A percentile compares a stretch with the other conserved stretches of the same genome.
Evolutionary conservation across 306 rosid genomes (phyloP).

Genomic region (Vigna reflexopilosa): DNA sequence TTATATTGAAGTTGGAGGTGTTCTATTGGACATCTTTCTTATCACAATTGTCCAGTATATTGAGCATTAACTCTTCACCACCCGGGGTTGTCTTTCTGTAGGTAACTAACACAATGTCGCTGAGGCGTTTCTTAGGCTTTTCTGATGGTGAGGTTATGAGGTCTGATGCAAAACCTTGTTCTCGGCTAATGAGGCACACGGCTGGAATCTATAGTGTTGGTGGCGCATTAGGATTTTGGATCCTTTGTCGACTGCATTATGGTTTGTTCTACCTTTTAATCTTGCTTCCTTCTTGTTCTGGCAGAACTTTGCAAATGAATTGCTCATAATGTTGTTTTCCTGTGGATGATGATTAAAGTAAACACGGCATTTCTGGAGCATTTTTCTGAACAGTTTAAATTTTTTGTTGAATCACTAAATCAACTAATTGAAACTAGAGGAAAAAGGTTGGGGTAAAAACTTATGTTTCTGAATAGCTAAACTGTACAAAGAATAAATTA

Average conservation of each 20-base stretch:
- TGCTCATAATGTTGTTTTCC: background rate
- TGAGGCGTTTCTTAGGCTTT: constrained; percentile 74
- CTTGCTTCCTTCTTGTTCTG: background rate
- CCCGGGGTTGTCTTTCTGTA: constrained; percentile 25
- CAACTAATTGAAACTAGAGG: background rate
- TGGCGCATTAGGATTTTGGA: constrained; percentile 88
- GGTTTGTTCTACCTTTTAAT: constrained; percentile 56
- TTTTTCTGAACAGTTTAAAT: background rate
- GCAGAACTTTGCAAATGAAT: background rate
- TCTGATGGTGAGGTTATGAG: constrained; percentile 93
- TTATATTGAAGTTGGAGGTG: background rate
- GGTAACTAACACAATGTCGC: constrained; percentile 62
- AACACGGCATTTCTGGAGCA: background rate
- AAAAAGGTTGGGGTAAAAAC: background rate
- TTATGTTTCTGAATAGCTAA: background rate
- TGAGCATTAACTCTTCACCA: background rate
- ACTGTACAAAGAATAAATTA: background rate
- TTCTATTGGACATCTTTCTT: background rate
- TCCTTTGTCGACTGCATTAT: constrained; percentile 86
- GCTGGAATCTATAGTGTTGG: constrained; percentile 86
- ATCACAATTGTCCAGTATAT: background rate
- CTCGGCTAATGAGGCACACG: constrained; percentile 86
- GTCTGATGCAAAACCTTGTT: constrained; percentile 84
- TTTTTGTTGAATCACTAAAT: background rate
- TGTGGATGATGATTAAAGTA: background rate